phyloP scores from a whole-genome alignment of 352 stramenopile species.

The Nothophytophthora sp. region DNA sequence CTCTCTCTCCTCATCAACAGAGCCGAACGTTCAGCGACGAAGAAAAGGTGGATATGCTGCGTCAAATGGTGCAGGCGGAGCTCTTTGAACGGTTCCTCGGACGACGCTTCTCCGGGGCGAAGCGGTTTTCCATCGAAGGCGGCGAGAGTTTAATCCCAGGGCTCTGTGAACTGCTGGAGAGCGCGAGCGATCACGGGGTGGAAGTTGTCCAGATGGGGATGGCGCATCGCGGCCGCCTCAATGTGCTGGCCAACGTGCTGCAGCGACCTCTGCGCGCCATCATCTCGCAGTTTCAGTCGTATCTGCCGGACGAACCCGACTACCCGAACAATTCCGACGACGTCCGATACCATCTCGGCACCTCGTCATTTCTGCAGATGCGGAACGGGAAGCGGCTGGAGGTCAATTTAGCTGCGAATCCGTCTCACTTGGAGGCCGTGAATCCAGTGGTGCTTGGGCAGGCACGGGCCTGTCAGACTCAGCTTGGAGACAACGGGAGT shows the following conservation, averaged over 20 bases:
- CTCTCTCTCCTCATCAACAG: slow-evolving; percentile 14
- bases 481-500: slow-evolving; percentile 76
- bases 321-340: slow-evolving; percentile 91
- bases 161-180: slow-evolving; percentile 95
- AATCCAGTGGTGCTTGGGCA: slow-evolving; percentile 98
- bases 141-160: slow-evolving; percentile 96
- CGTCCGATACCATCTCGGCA: slow-evolving; percentile 88
- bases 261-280: slow-evolving; percentile 97
- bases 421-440: slow-evolving; percentile 99
- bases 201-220: slow-evolving; percentile 99
- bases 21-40: slow-evolving; percentile 57
- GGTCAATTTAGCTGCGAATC: slow-evolving; percentile 96
- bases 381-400: slow-evolving; percentile 63
- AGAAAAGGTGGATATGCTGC: slow-evolving; percentile 95
- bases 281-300: slow-evolving; percentile 87
- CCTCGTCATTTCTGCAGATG: slow-evolving; percentile 71
- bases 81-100: slow-evolving; percentile 98
- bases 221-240: slow-evolving; percentile 97
- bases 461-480: slow-evolving; percentile 92
- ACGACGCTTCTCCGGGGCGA: slow-evolving; percentile 93
- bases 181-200: slow-evolving; percentile 94
- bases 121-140: slow-evolving; percentile 99
- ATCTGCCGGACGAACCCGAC: slow-evolving; percentile 81
- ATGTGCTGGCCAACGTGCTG: slow-evolving; percentile 99
- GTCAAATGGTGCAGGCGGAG: slow-evolving; percentile 94